Percentiles rank a stretch among this genome's conserved stretches.
phyloP scores from a whole-genome alignment of 768 basidiomycete genomes.

The Mycena filopes region DNA sequence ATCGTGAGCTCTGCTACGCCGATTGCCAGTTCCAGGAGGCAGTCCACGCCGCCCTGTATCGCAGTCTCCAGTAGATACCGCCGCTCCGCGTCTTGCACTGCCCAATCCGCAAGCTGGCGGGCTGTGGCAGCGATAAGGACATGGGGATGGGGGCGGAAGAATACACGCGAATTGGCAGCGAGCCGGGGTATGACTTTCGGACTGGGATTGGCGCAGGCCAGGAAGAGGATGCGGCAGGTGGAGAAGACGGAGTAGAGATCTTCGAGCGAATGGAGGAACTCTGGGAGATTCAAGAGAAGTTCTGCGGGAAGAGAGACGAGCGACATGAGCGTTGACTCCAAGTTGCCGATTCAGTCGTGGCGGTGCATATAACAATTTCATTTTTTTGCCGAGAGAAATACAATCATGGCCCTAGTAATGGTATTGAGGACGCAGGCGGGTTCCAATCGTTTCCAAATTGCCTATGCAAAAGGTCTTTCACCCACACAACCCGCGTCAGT shows the following conservation, averaged over 20 bases:
- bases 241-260: slow-evolving; percentile 27
- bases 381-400: too few relatives aligned
- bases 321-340: slow-evolving; percentile 14
- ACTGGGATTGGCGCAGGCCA: slow-evolving; percentile 14
- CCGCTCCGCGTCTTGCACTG: slow-evolving; percentile 19
- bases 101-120: slow-evolving; percentile 32
- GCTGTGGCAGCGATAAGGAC: slow-evolving; percentile 30
- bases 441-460: slow-evolving; percentile 24
- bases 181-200: slow-evolving; percentile 29
- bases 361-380: too few relatives aligned
- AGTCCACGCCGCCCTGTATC: slow-evolving; percentile 29
- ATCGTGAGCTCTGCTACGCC: slow-evolving; percentile 27
- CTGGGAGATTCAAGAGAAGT: slow-evolving; percentile 21
- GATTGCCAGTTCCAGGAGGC: slow-evolving; percentile 29
- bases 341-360: too few relatives aligned
- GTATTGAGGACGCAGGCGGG: slow-evolving; percentile 14
- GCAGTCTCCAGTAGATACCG: slow-evolving; percentile 26
- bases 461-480: slow-evolving; percentile 36
- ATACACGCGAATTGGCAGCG: slow-evolving; percentile 27
- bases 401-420: too few relatives aligned
- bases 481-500: slow-evolving; percentile 37
- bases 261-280: slow-evolving; percentile 25
- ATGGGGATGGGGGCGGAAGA: slow-evolving; percentile 34
- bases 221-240: slow-evolving; percentile 25
- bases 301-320: slow-evolving; percentile 24